A percentile compares a stretch with the other conserved stretches of the same genome.
Conservation (phyloP, 441 rosid genomes). For the Euphorbia corollata region DNA sequence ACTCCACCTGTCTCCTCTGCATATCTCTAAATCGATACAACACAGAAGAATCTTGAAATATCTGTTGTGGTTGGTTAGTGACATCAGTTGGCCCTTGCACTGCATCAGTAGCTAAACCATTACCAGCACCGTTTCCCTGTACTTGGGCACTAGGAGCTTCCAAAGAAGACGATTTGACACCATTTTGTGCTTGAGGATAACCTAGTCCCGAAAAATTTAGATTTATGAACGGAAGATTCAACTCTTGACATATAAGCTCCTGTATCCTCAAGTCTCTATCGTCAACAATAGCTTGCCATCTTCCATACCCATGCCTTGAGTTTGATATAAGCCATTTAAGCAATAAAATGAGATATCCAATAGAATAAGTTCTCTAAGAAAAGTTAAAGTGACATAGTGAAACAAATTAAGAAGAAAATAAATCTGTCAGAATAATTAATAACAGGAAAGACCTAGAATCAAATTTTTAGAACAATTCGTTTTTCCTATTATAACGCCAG, state of each 20-base stretch:
- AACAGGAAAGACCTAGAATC: constrained; percentile 4
- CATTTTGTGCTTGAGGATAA: constrained; percentile 56
- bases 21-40: constrained; percentile 73
- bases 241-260: constrained; percentile 80
- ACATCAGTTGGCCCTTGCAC: constrained; percentile 45
- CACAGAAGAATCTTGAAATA: constrained; percentile 44
- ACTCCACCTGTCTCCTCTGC: constrained; percentile 92
- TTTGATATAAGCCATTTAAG: constrained; percentile 19
- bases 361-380: background rate
- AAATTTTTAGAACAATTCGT: background rate
- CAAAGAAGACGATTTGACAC: constrained; percentile 34
- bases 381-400: background rate
- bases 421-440: background rate
- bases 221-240: constrained; percentile 67
- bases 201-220: constrained; percentile 62
- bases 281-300: constrained; percentile 98
- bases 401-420: background rate
- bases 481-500: background rate
- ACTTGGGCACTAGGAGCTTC: constrained; percentile 49
- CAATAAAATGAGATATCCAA: constrained; percentile 8
- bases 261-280: constrained; percentile 81
- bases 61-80: constrained; percentile 32
- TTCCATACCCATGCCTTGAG: constrained; percentile 93
- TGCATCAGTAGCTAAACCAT: constrained; percentile 38
- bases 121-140: constrained; percentile 42